phyloP scores from a whole-genome alignment of 2,329 filamentous ascomycete species.

The Ceratocystis cubensis region DNA sequence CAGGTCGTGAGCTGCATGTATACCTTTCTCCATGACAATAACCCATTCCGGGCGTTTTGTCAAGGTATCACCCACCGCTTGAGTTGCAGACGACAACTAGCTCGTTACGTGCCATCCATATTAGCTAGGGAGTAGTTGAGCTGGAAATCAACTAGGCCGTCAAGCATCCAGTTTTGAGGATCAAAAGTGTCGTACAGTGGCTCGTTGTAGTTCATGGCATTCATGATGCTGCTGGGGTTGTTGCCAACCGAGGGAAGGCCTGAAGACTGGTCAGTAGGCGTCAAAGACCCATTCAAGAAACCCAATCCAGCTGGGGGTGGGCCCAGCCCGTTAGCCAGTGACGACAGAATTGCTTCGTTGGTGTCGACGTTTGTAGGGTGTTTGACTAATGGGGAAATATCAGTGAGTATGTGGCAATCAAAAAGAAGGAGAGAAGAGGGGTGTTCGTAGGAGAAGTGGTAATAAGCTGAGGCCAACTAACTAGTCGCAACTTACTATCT shows the following conservation, averaged over 20 bases:
- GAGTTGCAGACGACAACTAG: neutral
- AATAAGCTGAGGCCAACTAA: neutral
- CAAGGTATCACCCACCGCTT: neutral
- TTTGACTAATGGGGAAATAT: constrained; percentile 38
- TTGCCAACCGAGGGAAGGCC: constrained; percentile 26
- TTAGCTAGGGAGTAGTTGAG: constrained; percentile 45
- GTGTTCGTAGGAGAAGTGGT: neutral
- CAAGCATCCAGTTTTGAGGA: constrained; percentile 85
- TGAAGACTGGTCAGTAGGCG: constrained; percentile 36
- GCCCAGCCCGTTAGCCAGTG: constrained; percentile 44
- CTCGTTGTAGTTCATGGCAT: constrained; percentile 45
- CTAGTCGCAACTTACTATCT: constrained; percentile 45
- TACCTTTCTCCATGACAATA: neutral
- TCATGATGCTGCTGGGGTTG: constrained; percentile 37
- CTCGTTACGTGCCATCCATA: neutral
- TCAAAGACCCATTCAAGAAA: constrained; percentile 39
- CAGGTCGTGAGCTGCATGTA: neutral
- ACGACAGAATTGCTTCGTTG: constrained; percentile 56
- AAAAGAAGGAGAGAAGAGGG: neutral
- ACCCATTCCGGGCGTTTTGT: neutral
- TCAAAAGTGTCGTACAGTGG: constrained; percentile 80
- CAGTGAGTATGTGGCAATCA: constrained; percentile 1
- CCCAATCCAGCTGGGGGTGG: constrained; percentile 36
- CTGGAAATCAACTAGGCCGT: constrained; percentile 70
- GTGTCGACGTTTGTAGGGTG: constrained; percentile 80